phyloP scores from a whole-genome alignment of 2,329 filamentous ascomycete genomes.

The Hypomyces rosellus region DNA sequence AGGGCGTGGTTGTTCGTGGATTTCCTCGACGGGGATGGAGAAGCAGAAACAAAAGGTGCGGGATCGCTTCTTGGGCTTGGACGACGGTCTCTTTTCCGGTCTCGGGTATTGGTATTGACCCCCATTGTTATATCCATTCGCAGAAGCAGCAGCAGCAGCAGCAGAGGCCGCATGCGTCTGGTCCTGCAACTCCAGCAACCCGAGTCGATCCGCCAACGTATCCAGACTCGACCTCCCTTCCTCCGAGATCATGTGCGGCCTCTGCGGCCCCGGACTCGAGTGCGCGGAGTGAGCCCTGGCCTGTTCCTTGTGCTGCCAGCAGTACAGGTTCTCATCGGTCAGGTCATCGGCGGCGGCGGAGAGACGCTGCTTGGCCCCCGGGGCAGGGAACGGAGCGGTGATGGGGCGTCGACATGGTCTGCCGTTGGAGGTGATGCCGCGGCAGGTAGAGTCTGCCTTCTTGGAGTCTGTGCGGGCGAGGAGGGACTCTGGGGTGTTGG shows the following conservation, averaged over 20 bases:
- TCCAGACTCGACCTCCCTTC: conserved; percentile 74
- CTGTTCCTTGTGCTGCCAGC: conserved; percentile 94
- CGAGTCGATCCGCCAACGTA: conserved; percentile 73
- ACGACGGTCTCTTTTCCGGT: conserved; percentile 15
- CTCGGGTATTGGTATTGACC: neutral
- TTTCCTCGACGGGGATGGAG: conserved; percentile 40
- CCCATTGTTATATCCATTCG: neutral
- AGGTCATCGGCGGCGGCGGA: conserved; percentile 37
- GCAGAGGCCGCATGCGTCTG: conserved; percentile 5
- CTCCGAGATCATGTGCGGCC: conserved; percentile 29
- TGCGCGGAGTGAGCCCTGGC: conserved; percentile 44
- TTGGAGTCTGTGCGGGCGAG: conserved; percentile 78
- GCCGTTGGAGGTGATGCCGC: conserved; percentile 78
- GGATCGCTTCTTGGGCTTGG: conserved; percentile 15
- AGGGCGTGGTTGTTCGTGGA: conserved; percentile 32
- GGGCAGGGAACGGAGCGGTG: conserved; percentile 23
- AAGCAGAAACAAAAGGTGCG: conserved; percentile 48
- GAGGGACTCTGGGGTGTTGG: conserved; percentile 70
- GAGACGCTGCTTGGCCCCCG: conserved; percentile 3
- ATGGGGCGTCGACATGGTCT: conserved; percentile 73
- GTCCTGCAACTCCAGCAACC: conserved; percentile 57
- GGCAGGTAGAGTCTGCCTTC: conserved; percentile 77
- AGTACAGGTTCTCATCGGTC: conserved; percentile 62
- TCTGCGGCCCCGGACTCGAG: conserved; percentile 38
- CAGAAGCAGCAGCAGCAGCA: too few species aligned